Base-by-base conservation (phyloP, 805 yeast species). In the Nakazawaea siamensis region DNA sequence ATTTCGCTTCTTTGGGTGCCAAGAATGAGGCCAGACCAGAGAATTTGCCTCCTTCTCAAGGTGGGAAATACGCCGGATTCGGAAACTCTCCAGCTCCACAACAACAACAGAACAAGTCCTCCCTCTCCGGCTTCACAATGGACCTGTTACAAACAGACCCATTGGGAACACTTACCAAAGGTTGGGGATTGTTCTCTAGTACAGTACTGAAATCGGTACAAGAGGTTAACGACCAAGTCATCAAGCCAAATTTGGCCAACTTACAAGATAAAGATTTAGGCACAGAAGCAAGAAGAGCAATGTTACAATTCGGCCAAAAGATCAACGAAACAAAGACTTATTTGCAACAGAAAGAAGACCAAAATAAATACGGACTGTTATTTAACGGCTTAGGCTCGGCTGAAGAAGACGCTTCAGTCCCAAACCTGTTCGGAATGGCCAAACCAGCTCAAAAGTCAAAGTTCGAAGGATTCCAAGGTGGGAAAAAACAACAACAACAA, bases 261-360 rank as follows among this genome's bases (percentile, higher is more conserved):
- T 67, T 92, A 46, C 73, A 79, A 25, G 86, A 78, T 42, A 75
- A 83, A 42, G 97, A 92, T 40, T 57, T 84, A 29, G 76, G 94
- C 17, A 64, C 60, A 37, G 94, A 86, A 51, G 92, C 97, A 4
- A 76, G 72, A 43, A 74, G 86, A 46, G 97, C 97, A n/a, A 84
- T 94, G 72, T 80, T 85, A 40, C 97, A 92, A 64, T 92, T 90
- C 62, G 96, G 97, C 31, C 94, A 84, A 53, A 86, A 78, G 51
- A 82, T 90, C 62, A 94, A 83, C 54, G 94, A 87, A 46, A 85
- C 96, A 1, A 82, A 94, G 23, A 70, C 66, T 41, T 76, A 74
- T 45, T 84, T 94, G 18, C 62, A 64, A 13, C 39, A 40, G 6
- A 42, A 45, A 8, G 18, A 30, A 12, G 25, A 29, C 2, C 29